Conservation (phyloP, 805 yeast genomes). For the Metschnikowia peoriensis region DNA sequence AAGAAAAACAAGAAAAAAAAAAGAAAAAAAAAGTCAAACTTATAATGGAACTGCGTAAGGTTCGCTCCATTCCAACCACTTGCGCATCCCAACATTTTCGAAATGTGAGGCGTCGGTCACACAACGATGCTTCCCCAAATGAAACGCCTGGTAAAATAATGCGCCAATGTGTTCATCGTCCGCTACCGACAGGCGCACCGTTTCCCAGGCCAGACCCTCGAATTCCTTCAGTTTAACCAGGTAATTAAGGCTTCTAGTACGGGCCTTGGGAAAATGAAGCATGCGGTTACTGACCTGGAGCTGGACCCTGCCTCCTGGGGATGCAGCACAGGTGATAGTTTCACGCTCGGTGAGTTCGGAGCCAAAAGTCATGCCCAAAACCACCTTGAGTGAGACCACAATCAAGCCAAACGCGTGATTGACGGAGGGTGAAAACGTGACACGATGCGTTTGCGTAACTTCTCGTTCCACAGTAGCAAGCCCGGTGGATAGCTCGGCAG, state of each 20-base stretch:
- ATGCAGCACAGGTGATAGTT: conserved; percentile 15
- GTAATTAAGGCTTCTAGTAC: conserved; percentile 9
- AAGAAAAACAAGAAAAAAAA: too few species aligned
- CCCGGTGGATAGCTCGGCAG: conserved; percentile 13
- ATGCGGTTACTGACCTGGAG: conserved; percentile 18
- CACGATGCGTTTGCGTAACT: conserved; percentile 2
- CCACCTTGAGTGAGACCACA: conserved; percentile 4
- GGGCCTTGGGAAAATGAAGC: conserved; percentile 17
- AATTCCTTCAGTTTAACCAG: conserved; percentile 1
- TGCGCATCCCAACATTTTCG: conserved; percentile 9
- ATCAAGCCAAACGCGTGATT: conserved; percentile 7
- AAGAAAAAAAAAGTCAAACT: too few species aligned
- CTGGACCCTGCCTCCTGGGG: conserved; percentile 18
- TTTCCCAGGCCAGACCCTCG: conserved; percentile 10
- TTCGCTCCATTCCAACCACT: conserved; percentile 12
- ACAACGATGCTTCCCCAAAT: conserved; percentile 16
- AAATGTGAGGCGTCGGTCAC: conserved; percentile 15
- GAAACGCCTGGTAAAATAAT: conserved; percentile 11
- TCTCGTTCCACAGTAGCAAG: conserved; percentile 12
- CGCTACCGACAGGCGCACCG: conserved; percentile 7
- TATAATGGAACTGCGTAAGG: neutral
- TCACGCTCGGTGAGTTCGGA: conserved; percentile 10
- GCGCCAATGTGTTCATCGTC: conserved; percentile 16
- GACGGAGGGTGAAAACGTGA: conserved; percentile 7
- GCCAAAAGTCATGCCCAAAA: conserved; percentile 6